Evolutionary conservation across 495 filamentous ascomycete species (phyloP).

Genomic region (Neurospora sp.): DNA sequence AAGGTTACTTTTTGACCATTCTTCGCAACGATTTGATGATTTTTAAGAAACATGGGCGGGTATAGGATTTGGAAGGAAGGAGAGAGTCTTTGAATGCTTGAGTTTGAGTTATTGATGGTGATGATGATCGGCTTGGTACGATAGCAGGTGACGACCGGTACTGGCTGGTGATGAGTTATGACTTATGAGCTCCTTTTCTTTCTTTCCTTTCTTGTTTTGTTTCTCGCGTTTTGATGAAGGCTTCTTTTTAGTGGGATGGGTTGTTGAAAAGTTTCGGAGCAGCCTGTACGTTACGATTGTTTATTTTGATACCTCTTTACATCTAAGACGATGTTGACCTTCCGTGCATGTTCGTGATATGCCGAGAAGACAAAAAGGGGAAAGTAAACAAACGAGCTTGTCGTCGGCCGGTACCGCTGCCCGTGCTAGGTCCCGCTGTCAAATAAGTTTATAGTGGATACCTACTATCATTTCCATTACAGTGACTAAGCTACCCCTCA

Average conservation of each 20-base stretch:
- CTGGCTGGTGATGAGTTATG: neutral
- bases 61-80: neutral
- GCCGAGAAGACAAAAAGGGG: neutral
- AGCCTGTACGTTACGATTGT: neutral
- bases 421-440: neutral
- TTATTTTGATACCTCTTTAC: neutral
- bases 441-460: neutral
- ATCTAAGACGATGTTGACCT: neutral
- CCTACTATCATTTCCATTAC: neutral
- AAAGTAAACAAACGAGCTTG: neutral
- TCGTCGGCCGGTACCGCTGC: neutral
- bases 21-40: neutral
- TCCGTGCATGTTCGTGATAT: neutral
- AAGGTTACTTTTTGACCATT: neutral
- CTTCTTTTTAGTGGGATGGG: neutral
- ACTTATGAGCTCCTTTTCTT: neutral
- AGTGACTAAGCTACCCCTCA: neutral
- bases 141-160: neutral
- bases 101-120: neutral
- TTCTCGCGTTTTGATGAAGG: neutral
- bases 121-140: neutral
- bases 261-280: neutral
- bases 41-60: neutral
- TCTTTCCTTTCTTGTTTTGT: neutral
- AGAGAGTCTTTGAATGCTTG: neutral